Evolutionary conservation across 1,284 basidiomycete genomes (phyloP).

Genomic region (Ustilago sp.): DNA sequence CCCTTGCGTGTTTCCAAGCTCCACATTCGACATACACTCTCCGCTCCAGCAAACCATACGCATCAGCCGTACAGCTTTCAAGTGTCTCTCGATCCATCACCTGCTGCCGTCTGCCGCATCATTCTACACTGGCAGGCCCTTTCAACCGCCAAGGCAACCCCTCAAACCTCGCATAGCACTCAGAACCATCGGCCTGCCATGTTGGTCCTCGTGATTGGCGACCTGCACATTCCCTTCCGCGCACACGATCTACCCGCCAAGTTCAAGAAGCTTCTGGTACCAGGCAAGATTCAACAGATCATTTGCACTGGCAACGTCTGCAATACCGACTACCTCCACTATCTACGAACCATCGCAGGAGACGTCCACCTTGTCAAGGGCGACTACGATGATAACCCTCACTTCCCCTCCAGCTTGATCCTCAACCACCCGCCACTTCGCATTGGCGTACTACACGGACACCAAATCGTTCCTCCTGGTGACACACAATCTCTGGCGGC

Average conservation of each 20-base stretch:
- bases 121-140: no score
- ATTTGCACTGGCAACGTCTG: constrained; percentile 97
- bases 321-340: constrained; percentile 96
- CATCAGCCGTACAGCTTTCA: not conserved
- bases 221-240: constrained; percentile 65
- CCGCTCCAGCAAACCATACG: not conserved
- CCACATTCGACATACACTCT: constrained; percentile 6
- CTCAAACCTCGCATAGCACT: no score
- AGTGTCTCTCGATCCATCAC: not conserved
- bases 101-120: not conserved
- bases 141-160: no score
- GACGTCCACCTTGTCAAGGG: constrained; percentile 93
- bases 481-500: constrained; percentile 88
- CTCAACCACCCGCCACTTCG: constrained; percentile 87
- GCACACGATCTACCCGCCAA: constrained; percentile 91
- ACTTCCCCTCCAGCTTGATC: constrained; percentile 84
- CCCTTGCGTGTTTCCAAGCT: constrained; percentile 21
- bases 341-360: constrained; percentile 93
- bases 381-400: constrained; percentile 88
- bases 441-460: constrained; percentile 93
- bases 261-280: constrained; percentile 93
- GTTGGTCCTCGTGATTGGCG: constrained; percentile 66
- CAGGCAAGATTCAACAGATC: constrained; percentile 98
- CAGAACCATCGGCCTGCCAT: constrained; percentile 23
- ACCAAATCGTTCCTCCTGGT: constrained; percentile 91